Evolutionary conservation across 176 grass and related monocot genomes (phyloP), one percentile per base, ranked within the genome.

Genomic region (Dactylis glomerata): DNA sequence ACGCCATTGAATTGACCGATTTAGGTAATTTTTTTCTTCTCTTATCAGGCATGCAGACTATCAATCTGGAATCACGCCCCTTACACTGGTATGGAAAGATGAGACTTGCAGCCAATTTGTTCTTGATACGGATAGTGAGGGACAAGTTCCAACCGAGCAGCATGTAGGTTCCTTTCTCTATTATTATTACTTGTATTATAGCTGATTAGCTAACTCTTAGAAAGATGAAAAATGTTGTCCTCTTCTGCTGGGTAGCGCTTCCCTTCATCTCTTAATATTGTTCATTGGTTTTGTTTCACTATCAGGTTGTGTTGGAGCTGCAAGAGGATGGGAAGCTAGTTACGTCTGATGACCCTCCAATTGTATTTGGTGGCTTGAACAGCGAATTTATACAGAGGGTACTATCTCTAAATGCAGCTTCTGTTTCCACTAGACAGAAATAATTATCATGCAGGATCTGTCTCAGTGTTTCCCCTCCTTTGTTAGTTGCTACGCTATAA

Each of bases 231-330:
- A 40, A 68, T 12, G 2, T 30, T 49, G 0, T 74, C 8, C 50
- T 32, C 27, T 75, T 32, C 16, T 5, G 72, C 44, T 27, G 49
- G 8, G 24, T 73, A 73, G 15, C 8, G 0, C 75, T 40, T 62
- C 56, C 50, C 44, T 54, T 26, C 26, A 42, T 67, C 10, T 45
- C 42, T 45, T 45, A 45, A 49, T 19, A 51, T 37, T 80, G 31
- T 78, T n/a, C n/a, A 24, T 56, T 47, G 9, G 26, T 3, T 26
- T 68, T 92, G 8, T 72, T 81, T 94, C 20, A 26, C n/a, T 74
- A 81, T 88, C 81, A 98, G 96, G 83, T 98, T 90, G 96, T 98
- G 37, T 89, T 98, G 89, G 96, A 98, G 70, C 74, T 98, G 81
- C 93, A 94, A 92, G 92, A 92, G 83, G 93, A 94, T 89, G 93